Conservation (phyloP, 2,329 filamentous ascomycete species). For the Beauveria asiatica region DNA sequence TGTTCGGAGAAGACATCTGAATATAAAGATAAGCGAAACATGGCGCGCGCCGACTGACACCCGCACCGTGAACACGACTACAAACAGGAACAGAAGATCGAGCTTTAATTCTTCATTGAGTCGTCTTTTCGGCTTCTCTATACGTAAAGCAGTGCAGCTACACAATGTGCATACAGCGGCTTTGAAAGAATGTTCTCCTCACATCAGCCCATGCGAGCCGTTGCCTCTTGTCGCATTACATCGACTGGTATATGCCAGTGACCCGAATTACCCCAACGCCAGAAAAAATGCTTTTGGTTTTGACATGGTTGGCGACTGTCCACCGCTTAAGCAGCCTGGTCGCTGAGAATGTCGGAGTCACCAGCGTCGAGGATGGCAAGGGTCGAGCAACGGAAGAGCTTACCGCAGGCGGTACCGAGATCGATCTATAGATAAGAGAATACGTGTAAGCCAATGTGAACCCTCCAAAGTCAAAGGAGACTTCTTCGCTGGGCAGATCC, state of each 20-base stretch:
- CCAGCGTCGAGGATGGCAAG: constrained; percentile 96
- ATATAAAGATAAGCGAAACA: too few species aligned
- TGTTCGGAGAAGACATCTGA: too few species aligned
- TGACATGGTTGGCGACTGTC: constrained; percentile 1
- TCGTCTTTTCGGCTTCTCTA: constrained; percentile 10
- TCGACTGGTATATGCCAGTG: constrained; percentile 30
- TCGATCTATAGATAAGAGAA: constrained; percentile 63
- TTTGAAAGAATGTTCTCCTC: constrained; percentile 6
- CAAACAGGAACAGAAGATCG: constrained; percentile 9
- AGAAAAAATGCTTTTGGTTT: constrained; percentile 16
- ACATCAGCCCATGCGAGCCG: constrained; percentile 13
- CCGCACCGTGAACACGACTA: neutral
- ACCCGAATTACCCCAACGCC: constrained; percentile 36
- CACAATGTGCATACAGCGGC: neutral
- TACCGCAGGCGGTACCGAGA: constrained; percentile 95
- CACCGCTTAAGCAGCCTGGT: constrained; percentile 53
- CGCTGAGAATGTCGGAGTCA: constrained; percentile 94
- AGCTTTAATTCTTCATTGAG: constrained; percentile 16
- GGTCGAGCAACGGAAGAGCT: constrained; percentile 96
- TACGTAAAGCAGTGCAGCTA: neutral
- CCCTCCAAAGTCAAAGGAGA: constrained; percentile 83
- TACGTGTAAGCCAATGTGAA: constrained; percentile 51
- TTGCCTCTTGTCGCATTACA: constrained; percentile 26
- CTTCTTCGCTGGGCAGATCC: constrained; percentile 83
- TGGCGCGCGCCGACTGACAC: too few species aligned